Percentiles rank a stretch among this genome's conserved stretches.
These are phyloP conservation scores for Trichophyton simii DNA, from an alignment of 2,329 filamentous ascomycete species.

Conservation along the genomic window DNA sequence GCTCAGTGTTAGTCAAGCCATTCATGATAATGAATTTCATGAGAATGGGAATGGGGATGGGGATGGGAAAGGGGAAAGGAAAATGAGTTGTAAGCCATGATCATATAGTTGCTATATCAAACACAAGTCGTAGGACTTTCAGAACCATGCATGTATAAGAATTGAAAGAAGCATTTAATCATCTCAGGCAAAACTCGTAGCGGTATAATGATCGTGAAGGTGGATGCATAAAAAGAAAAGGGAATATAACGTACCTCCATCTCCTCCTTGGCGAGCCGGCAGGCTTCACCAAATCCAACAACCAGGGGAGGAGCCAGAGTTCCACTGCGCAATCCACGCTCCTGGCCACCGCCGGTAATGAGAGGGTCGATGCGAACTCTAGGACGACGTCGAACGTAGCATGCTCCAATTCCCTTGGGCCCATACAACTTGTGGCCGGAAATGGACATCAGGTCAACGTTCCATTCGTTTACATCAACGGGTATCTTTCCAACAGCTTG, in stretches of 20 bases:
- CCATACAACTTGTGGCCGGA: conserved; percentile 98
- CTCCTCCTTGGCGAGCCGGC: conserved; percentile 79
- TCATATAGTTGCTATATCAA: conserved; percentile 57
- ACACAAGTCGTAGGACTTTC: conserved; percentile 50
- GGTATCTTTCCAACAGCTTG: conserved; percentile 99
- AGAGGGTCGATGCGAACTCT: conserved; percentile 90
- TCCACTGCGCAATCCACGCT: conserved; percentile 85
- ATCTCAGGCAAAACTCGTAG: conserved; percentile 29
- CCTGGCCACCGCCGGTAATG: conserved; percentile 91
- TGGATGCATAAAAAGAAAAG: conserved; percentile 10
- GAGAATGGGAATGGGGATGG: conserved; percentile 1
- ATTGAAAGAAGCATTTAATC: conserved; percentile 65
- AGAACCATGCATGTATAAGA: conserved; percentile 77
- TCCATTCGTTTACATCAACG: conserved; percentile 92
- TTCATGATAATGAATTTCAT: neutral
- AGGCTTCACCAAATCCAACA: conserved; percentile 91
- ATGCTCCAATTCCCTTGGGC: conserved; percentile 92
- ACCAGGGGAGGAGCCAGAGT: conserved; percentile 80
- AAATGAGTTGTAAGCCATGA: conserved; percentile 19
- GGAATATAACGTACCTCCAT: conserved; percentile 56
- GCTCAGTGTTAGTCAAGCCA: neutral
- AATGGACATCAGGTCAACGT: conserved; percentile 97
- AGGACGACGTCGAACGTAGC: conserved; percentile 83
- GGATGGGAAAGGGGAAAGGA: neutral
- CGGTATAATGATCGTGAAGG: conserved; percentile 3